Base-by-base conservation (phyloP, 1,284 basidiomycete species). In the Mycena citricolor region DNA sequence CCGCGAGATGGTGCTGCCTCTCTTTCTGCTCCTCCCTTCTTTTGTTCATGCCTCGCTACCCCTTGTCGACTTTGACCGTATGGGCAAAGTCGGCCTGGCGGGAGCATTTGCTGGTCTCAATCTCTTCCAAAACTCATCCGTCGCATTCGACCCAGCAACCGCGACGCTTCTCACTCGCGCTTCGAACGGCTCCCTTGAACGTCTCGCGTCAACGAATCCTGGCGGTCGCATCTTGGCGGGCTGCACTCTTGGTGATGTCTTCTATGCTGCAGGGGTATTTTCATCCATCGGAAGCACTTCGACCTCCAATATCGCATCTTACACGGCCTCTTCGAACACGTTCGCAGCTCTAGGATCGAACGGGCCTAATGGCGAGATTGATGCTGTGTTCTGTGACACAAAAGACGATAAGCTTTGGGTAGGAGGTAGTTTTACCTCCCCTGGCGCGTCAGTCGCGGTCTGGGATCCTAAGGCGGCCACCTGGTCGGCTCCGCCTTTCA, bases 71-170 rank as follows among this genome's bases (percentile, higher is more conserved):
- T 95, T 90, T 64, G 74, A 86, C 59, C 84, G 86, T 49, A 94
- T 95, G 88, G 93, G 93, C 52, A 82, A 74, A 44, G 92, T 97
- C 45, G 91, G 83, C 43, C 73, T 97, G 32, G 81, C 85, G 26
- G 94, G 94, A 43, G 76, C 87, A 14, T 97, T 97, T 62, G 77
- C 86, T 21, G 91, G 92, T 33, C 71, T 97, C 47, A 85, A 86
- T 61, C 67, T 93, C 42, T 83, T 86, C 69, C 71, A 79, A 58
- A 78, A 81, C 59, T 65, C 74, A 25, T 64, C 77, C 47, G 57
- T 75, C 52, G 62, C 79, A 23, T 82, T 86, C 62, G 82, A 90
- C 65, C 69, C 83, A 32, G 70, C 82, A 13, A 74, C 78, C 32
- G 78, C 86, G 19, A 81, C 86, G 34, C 69, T 91, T 46, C 70